phyloP scores from a whole-genome alignment of 768 basidiomycete genomes.

The Leccinum uliginosum region DNA sequence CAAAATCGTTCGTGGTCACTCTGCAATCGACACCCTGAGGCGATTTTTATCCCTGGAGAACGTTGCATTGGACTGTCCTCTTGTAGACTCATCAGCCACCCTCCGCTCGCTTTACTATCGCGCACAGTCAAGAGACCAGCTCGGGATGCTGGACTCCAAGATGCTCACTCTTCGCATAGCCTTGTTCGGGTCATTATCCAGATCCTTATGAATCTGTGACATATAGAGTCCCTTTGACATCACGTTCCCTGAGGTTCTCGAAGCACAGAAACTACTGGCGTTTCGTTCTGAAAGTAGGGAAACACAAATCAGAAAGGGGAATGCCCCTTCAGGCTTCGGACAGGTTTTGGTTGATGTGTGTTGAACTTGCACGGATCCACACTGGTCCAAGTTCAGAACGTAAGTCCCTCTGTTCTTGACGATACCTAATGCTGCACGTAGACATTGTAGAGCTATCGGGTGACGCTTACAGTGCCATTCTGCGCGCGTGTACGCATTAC shows the following conservation, averaged over 20 bases:
- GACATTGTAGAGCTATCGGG: conserved; percentile 10
- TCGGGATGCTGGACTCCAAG: conserved; percentile 30
- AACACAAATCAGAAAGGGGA: conserved; percentile 39
- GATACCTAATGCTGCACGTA: conserved; percentile 6
- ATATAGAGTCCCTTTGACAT: conserved; percentile 28
- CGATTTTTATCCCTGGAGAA: conserved; percentile 15
- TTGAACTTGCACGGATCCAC: conserved; percentile 32
- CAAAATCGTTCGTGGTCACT: background rate
- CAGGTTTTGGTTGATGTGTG: conserved; percentile 60
- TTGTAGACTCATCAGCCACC: conserved; percentile 24
- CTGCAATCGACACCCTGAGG: conserved; percentile 14
- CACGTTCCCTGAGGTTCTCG: conserved; percentile 22
- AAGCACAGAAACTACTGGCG: conserved; percentile 42
- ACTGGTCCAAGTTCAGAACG: conserved; percentile 3
- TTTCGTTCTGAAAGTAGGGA: conserved; percentile 42
- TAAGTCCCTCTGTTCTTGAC: conserved; percentile 8
- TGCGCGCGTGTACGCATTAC: conserved; percentile 40
- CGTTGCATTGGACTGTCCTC: conserved; percentile 6
- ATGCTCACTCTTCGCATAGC: conserved; percentile 42
- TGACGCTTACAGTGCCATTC: conserved; percentile 13
- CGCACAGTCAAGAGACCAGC: conserved; percentile 31
- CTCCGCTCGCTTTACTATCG: conserved; percentile 39
- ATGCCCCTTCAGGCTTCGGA: conserved; percentile 40
- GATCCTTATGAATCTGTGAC: conserved; percentile 19
- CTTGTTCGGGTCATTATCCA: conserved; percentile 49